A percentile compares a stretch with the other conserved stretches of the same genome.
These are phyloP conservation scores for Cyclocybe cylindracea DNA, from an alignment of 768 basidiomycete species.

Conservation along the genomic window DNA sequence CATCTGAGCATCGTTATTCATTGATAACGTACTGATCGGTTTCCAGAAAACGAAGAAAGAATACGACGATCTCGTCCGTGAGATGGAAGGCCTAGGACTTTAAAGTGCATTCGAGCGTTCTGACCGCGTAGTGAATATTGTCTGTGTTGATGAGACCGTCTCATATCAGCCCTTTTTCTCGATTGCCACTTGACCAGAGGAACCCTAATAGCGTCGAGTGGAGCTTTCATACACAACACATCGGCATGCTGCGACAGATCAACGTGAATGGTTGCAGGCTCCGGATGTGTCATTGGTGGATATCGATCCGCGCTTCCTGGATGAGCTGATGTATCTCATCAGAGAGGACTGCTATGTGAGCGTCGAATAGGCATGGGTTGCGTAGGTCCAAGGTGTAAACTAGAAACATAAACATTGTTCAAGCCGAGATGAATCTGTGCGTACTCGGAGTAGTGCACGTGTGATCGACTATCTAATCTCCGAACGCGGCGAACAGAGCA, in stretches of 20 bases:
- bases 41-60: slow-evolving; percentile 22
- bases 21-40: not conserved
- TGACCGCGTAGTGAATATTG: not conserved
- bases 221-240: too few relatives aligned
- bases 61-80: slow-evolving; percentile 24
- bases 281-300: not conserved
- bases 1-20: not conserved
- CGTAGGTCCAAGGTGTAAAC: too few relatives aligned
- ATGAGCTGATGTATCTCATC: not conserved
- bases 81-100: slow-evolving; percentile 22
- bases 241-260: too few relatives aligned
- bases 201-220: too few relatives aligned
- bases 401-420: too few relatives aligned
- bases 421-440: too few relatives aligned
- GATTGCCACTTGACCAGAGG: too few relatives aligned
- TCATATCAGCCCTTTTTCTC: too few relatives aligned
- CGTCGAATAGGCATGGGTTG: too few relatives aligned
- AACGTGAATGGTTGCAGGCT: too few relatives aligned
- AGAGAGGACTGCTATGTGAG: not conserved
- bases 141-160: not conserved
- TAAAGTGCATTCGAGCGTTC: slow-evolving; percentile 7
- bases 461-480: slow-evolving; percentile 32
- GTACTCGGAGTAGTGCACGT: slow-evolving; percentile 11
- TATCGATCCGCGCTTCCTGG: not conserved
- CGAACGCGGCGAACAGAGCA: slow-evolving; percentile 17